Evolutionary conservation across 306 rosid species (phyloP), one percentile per base, ranked within the genome.

Genomic region (Cucumis melo): DNA sequence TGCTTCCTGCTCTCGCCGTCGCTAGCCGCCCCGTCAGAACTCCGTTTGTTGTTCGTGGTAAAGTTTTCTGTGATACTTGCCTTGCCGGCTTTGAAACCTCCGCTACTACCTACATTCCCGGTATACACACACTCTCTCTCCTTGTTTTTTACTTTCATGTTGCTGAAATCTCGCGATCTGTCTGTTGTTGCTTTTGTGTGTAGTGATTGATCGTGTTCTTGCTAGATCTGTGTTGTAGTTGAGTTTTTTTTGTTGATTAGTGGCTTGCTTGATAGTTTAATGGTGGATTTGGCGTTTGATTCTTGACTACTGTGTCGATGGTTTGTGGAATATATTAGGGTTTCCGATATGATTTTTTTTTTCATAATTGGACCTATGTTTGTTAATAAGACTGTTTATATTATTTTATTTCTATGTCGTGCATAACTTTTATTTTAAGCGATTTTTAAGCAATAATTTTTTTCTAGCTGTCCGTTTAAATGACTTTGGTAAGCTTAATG

Each of bases 11-110:
- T 7, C 79, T 92, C 83, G 96, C 88, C 57, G 24, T 51, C 10
- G 99, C 89, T 21, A 83, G 78, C 24, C 95, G 96, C 41, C 92
- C 88, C 0, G 73, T 81, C 8, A 86, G 79, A 77, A 75, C 50
- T 34, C 98, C 96, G 3, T 85, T 88, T 65, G 11, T 50, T 10
- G 88, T 95, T 14, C 75, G 85, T 57, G 99, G 98, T 15, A 82
- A 61, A 20, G 93, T 95, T 24, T 89, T 24, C 89, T 95, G 99
- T 63, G 99, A 95, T 80, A 59, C 54, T 38, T 95, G 99, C 86
- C 93, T 88, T 24, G 92, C 92, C 78, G 95, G 95, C 68, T 95
- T 83, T 66, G 99, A 95, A 78, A 90, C 98, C 79, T 23, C 92
- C 5, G 98, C 96, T 66, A 80, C 89, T 8, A 85, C 90, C 82